Percentiles rank a stretch among this genome's conserved stretches.
Conservation (phyloP, 1,139 yeast genomes). For the Kurtzmaniella quercitrusa region DNA sequence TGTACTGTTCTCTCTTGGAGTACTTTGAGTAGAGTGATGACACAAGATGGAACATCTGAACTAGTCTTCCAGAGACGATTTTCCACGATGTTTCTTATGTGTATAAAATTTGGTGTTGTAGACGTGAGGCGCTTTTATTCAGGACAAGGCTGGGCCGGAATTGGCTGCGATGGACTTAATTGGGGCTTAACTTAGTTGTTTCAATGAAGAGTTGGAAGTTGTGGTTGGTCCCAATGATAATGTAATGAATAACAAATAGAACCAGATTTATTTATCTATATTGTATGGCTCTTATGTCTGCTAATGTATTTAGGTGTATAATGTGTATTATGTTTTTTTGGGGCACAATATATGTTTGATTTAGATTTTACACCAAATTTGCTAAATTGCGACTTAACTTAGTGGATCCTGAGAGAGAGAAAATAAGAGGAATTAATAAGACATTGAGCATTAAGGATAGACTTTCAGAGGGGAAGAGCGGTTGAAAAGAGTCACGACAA, state of each 20-base stretch:
- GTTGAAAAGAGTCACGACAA: too few relatives aligned
- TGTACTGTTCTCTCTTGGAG: constrained; percentile 46
- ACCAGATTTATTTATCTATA: too few relatives aligned
- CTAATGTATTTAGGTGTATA: too few relatives aligned
- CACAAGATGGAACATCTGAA: constrained; percentile 42
- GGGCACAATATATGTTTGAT: background rate
- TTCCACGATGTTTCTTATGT: background rate
- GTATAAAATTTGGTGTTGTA: background rate
- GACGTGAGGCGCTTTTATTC: background rate
- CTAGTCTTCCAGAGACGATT: background rate
- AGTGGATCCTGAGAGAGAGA: background rate
- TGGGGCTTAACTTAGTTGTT: background rate
- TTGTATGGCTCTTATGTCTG: too few relatives aligned
- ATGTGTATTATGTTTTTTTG: background rate
- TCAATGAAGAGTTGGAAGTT: too few relatives aligned
- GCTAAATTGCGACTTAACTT: background rate
- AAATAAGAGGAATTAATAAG: too few relatives aligned
- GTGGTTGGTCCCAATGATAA: too few relatives aligned
- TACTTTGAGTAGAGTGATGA: constrained; percentile 45
- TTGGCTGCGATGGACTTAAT: background rate
- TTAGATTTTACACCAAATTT: background rate
- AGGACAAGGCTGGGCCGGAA: background rate
- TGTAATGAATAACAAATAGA: too few relatives aligned
- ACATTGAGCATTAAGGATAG: too few relatives aligned
- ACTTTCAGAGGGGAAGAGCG: too few relatives aligned